Conservation (phyloP, 140 eudicot genomes). For the Bidens hawaiensis region DNA sequence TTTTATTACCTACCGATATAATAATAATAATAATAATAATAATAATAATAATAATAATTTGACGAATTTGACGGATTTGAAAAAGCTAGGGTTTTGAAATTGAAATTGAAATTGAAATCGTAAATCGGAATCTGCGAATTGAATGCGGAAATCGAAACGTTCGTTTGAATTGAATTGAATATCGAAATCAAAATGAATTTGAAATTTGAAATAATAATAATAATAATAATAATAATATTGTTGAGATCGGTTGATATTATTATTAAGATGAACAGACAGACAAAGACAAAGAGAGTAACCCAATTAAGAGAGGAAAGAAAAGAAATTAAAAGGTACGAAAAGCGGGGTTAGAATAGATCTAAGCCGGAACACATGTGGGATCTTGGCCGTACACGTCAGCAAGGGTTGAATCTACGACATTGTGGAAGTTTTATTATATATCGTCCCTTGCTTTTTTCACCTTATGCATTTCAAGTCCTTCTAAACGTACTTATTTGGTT, state of each 20-base stretch:
- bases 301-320: too few relatives aligned
- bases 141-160: conserved; percentile 7
- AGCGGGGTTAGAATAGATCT: conserved; percentile 20
- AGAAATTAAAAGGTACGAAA: conserved; percentile 9
- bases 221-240: neutral
- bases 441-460: conserved; percentile 9
- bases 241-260: neutral
- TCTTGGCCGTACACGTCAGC: too few relatives aligned
- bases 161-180: neutral
- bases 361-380: conserved; percentile 15
- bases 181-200: neutral
- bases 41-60: too few relatives aligned
- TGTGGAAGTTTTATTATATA: neutral
- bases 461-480: neutral
- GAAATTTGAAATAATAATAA: neutral
- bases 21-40: too few relatives aligned
- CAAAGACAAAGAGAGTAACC: conserved; percentile 13
- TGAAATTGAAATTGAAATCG: conserved; percentile 22
- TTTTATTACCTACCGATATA: too few relatives aligned
- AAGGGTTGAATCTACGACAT: conserved; percentile 26
- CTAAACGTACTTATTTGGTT: neutral
- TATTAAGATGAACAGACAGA: neutral
- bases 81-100: conserved; percentile 35
- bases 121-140: conserved; percentile 14
- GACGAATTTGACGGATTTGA: too few relatives aligned